These are phyloP conservation scores for Rhizopogon vulgaris DNA, from an alignment of 768 basidiomycete species.

Conservation along the genomic window DNA sequence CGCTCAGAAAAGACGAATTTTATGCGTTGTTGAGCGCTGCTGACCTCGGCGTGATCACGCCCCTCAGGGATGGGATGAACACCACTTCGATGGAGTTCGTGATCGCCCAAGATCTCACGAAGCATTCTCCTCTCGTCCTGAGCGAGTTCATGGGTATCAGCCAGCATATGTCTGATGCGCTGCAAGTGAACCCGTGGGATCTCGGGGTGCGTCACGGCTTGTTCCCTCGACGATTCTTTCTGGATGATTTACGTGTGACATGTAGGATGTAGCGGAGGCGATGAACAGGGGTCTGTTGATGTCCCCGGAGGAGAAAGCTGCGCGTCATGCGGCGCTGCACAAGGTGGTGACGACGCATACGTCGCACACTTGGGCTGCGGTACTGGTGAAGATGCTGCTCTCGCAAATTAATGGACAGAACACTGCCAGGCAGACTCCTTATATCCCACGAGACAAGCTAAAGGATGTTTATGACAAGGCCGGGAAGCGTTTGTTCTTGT, in stretches of 20 bases:
- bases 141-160: slow-evolving; percentile 99
- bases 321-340: slow-evolving; percentile 71
- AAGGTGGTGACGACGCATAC: slow-evolving; percentile 89
- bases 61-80: slow-evolving; percentile 97
- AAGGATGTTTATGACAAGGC: slow-evolving; percentile 58
- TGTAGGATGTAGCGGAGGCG: slow-evolving; percentile 77
- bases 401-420: slow-evolving; percentile 74
- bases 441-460: slow-evolving; percentile 60
- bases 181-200: slow-evolving; percentile 96
- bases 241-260: neutral
- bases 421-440: slow-evolving; percentile 79
- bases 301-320: slow-evolving; percentile 66
- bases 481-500: slow-evolving; percentile 82
- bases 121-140: slow-evolving; percentile 80
- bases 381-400: slow-evolving; percentile 83
- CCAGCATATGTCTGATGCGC: slow-evolving; percentile 81
- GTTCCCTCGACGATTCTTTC: neutral
- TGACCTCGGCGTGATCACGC: slow-evolving; percentile 92
- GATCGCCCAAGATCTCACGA: slow-evolving; percentile 83
- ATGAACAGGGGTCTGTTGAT: slow-evolving; percentile 87
- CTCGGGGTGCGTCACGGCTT: slow-evolving; percentile 54
- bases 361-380: slow-evolving; percentile 90
- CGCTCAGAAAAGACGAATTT: slow-evolving; percentile 96
- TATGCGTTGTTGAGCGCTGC: slow-evolving; percentile 92
- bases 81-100: slow-evolving; percentile 98